Evolutionary conservation across 2,329 filamentous ascomycete species (phyloP).

Genomic region (Fusarium graminum): DNA sequence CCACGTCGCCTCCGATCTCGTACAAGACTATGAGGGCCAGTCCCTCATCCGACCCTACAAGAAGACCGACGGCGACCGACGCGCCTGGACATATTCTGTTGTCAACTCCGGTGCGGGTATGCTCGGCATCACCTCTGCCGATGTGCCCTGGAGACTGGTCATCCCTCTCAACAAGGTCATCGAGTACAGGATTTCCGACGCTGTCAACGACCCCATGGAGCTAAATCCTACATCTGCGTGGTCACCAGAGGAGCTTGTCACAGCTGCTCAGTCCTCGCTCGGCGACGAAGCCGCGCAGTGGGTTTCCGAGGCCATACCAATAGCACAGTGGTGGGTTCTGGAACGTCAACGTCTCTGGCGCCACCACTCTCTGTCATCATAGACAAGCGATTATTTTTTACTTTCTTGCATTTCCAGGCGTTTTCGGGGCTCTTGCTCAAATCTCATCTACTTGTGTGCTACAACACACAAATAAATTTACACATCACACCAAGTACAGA

Average conservation of each 20-base stretch:
- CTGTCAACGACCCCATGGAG: constrained; percentile 50
- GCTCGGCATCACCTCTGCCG: constrained; percentile 50
- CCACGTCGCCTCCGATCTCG: constrained; percentile 47
- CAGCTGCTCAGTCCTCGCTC: constrained; percentile 35
- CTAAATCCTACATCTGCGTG: constrained; percentile 47
- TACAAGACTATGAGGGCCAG: constrained; percentile 54
- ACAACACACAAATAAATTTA: constrained; percentile 12
- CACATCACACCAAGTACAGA: constrained; percentile 17
- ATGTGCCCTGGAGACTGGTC: constrained; percentile 52
- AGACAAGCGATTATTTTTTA: background rate
- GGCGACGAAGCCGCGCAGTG: constrained; percentile 49
- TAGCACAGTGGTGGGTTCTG: constrained; percentile 44
- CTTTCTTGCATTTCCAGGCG: constrained; percentile 36
- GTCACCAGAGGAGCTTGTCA: constrained; percentile 43
- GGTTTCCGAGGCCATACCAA: constrained; percentile 45
- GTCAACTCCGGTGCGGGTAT: constrained; percentile 54
- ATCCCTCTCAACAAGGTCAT: constrained; percentile 51
- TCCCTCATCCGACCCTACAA: constrained; percentile 52
- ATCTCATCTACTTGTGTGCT: constrained; percentile 15
- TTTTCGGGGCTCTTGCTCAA: constrained; percentile 25
- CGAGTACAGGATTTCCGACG: constrained; percentile 53
- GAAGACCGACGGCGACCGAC: constrained; percentile 45
- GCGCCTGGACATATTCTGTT: constrained; percentile 53
- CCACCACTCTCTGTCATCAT: constrained; percentile 37
- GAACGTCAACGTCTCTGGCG: constrained; percentile 47